Percentiles rank a stretch among this genome's conserved stretches.
phyloP scores from a whole-genome alignment of 805 yeast genomes.

The Wickerhamiella domercqiae region DNA sequence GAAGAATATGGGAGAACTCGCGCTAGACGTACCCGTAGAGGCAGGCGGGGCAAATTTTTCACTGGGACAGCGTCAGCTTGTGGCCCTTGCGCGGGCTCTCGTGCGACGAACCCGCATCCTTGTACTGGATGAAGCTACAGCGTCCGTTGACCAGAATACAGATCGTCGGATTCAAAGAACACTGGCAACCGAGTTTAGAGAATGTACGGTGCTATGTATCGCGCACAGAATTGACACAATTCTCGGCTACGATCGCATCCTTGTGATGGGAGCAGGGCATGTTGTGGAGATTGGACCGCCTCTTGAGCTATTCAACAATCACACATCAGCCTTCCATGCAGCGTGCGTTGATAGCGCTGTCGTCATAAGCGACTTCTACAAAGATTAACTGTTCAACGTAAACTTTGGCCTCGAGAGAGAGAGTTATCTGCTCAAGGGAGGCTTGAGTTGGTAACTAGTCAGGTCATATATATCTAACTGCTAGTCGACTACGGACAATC shows the following conservation, averaged over 20 bases:
- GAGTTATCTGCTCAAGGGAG: too few species aligned
- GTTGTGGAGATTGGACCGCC: conserved; percentile 45
- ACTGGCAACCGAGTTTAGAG: conserved; percentile 39
- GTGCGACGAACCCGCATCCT: conserved; percentile 47
- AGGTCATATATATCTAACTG: too few species aligned
- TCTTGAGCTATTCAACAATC: conserved; percentile 27
- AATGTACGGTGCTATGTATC: conserved; percentile 55
- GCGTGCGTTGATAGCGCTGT: conserved; percentile 38
- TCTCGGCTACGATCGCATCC: conserved; percentile 38
- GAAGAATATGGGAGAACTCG: conserved; percentile 25
- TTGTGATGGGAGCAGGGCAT: conserved; percentile 46
- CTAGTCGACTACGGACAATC: too few species aligned
- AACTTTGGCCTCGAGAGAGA: too few species aligned
- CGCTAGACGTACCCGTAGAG: conserved; percentile 35
- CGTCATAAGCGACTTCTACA: conserved; percentile 32
- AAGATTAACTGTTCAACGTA: too few species aligned
- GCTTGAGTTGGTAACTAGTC: too few species aligned
- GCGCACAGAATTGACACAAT: conserved; percentile 59
- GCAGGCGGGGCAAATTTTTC: conserved; percentile 39
- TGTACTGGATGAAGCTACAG: conserved; percentile 63
- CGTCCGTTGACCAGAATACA: conserved; percentile 60
- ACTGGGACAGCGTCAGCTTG: conserved; percentile 15
- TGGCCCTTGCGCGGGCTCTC: conserved; percentile 51
- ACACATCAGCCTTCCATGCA: conserved; percentile 31
- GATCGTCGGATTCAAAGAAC: conserved; percentile 49